phyloP scores from a whole-genome alignment of 2,329 filamentous ascomycete genomes.

The Phaeosphaeriaceae sp. region DNA sequence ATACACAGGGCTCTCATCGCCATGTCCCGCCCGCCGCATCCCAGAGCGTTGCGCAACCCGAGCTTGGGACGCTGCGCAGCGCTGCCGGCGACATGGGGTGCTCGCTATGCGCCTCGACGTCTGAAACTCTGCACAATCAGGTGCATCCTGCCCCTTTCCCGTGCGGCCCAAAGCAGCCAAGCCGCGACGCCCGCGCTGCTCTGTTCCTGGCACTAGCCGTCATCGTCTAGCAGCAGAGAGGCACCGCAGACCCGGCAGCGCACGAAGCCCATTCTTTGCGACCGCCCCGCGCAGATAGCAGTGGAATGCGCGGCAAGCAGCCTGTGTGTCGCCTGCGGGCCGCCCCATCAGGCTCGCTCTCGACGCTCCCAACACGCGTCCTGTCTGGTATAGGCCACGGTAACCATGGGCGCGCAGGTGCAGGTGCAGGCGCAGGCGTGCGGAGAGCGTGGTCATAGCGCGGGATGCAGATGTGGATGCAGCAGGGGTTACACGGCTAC shows the following conservation, averaged over 20 bases:
- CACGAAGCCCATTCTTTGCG: background rate
- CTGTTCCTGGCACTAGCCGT: background rate
- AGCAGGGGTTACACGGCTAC: conserved; percentile 2
- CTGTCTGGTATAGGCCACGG: background rate
- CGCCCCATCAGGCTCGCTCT: conserved; percentile 1
- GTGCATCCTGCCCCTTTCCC: background rate
- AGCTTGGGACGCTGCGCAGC: conserved; percentile 2
- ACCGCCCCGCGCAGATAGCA: background rate
- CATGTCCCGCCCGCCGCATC: background rate
- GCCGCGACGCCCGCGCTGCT: background rate
- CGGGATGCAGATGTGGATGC: background rate
- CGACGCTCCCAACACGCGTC: conserved; percentile 4
- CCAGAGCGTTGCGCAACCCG: conserved; percentile 7
- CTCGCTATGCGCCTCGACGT: background rate
- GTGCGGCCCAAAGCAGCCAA: background rate
- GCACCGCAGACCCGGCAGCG: background rate
- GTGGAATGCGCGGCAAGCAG: conserved; percentile 1
- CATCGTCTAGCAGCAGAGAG: background rate
- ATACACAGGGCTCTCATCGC: background rate
- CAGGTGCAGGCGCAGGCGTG: background rate
- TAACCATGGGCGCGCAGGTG: background rate
- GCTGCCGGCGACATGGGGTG: background rate
- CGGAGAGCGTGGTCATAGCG: background rate
- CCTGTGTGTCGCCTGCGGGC: background rate
- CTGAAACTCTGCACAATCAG: background rate